A percentile compares a stretch with the other conserved stretches of the same genome.
phyloP scores from a whole-genome alignment of 257 asterid species.

The Anisodus tanguticus region DNA sequence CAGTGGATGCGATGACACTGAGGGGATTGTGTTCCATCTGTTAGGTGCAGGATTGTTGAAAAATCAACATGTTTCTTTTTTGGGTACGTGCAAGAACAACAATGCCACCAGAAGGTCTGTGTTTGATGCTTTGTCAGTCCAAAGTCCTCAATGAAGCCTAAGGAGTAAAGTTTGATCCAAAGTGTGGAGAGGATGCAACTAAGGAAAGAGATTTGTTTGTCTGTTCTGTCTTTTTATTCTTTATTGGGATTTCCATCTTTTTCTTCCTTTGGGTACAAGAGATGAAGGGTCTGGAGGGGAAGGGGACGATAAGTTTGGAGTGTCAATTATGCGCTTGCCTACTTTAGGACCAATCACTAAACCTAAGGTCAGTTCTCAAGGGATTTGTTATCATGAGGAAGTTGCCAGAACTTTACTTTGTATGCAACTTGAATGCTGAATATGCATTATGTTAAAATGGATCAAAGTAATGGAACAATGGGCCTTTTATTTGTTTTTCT shows the following conservation, averaged over 20 bases:
- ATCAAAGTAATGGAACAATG: conserved; percentile 17
- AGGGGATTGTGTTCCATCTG: neutral
- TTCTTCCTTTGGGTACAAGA: conserved; percentile 9
- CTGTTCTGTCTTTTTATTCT: neutral
- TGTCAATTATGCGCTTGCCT: neutral
- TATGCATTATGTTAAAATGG: neutral
- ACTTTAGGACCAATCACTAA: conserved; percentile 13
- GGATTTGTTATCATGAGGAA: conserved; percentile 10
- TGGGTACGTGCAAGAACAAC: neutral
- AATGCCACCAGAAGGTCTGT: neutral
- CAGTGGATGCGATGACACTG: neutral
- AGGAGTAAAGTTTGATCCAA: neutral
- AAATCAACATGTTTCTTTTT: neutral
- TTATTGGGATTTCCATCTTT: neutral
- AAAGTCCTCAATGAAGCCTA: conserved; percentile 1
- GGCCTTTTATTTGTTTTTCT: conserved; percentile 11
- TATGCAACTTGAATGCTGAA: conserved; percentile 14
- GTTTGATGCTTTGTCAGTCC: neutral
- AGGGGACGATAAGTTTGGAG: neutral
- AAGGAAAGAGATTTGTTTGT: neutral
- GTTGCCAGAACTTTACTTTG: neutral
- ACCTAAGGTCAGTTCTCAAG: neutral
- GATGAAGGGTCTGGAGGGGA: neutral
- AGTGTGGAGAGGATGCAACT: neutral
- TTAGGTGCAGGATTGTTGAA: conserved; percentile 6